Evolutionary conservation across 768 basidiomycete species (phyloP).

Genomic region (Russula compacta): DNA sequence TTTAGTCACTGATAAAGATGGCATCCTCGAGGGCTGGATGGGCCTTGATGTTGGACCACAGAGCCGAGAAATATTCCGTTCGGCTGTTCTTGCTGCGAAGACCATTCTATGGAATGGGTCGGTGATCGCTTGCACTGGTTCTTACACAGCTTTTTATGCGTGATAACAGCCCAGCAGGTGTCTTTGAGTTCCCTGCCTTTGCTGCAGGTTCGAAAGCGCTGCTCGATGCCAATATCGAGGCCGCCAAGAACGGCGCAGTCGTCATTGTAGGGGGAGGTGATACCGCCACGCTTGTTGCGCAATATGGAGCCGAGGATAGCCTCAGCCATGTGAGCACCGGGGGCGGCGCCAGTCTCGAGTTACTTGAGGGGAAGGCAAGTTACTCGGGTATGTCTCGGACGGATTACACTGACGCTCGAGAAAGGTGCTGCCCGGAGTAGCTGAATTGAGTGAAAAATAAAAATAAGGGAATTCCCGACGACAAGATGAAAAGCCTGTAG

Average conservation of each 20-base stretch:
- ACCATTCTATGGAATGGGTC: conserved; percentile 97
- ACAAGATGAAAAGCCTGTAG: conserved; percentile 1
- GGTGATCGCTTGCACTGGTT: conserved; percentile 21
- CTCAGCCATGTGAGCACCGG: conserved; percentile 97
- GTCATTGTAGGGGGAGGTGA: conserved; percentile 97
- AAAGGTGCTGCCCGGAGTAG: conserved; percentile 84
- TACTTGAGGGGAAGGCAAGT: conserved; percentile 93
- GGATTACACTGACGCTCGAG: conserved; percentile 19
- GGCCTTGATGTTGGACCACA: conserved; percentile 89
- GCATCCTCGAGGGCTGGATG: conserved; percentile 91
- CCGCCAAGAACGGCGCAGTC: conserved; percentile 74
- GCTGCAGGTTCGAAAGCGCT: conserved; percentile 76
- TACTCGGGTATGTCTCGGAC: background rate
- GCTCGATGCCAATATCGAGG: conserved; percentile 79
- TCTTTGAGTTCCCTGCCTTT: conserved; percentile 94
- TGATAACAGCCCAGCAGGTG: conserved; percentile 75
- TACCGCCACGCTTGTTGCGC: conserved; percentile 93
- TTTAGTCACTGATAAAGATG: conserved; percentile 66
- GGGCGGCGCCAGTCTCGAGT: conserved; percentile 86
- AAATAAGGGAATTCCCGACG: background rate
- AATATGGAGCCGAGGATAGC: conserved; percentile 74
- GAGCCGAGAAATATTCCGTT: conserved; percentile 68
- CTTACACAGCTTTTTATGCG: background rate
- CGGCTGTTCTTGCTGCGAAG: conserved; percentile 79
- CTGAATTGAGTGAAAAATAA: conserved; percentile 78